phyloP scores from a whole-genome alignment of 495 filamentous ascomycete genomes.

The Daldinia caldariorum region DNA sequence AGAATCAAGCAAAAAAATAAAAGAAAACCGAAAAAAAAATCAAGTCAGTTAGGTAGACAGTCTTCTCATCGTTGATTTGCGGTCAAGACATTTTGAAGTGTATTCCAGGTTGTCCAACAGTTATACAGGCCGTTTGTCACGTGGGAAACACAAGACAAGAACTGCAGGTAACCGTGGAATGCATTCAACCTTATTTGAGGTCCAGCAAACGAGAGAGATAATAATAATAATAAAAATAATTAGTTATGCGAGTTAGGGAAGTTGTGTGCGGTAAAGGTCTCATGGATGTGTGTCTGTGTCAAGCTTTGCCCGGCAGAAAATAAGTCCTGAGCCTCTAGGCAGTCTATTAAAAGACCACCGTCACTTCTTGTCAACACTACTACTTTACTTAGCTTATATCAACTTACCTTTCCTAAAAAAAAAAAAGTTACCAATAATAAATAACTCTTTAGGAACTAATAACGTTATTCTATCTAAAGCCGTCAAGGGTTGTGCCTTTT shows the following conservation, averaged over 20 bases:
- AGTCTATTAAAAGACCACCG: constrained; percentile 19
- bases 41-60: background rate
- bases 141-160: constrained; percentile 50
- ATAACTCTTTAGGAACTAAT: background rate
- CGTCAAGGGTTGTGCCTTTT: background rate
- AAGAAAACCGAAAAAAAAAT: background rate
- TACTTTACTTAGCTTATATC: background rate
- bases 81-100: constrained; percentile 25
- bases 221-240: constrained; percentile 19
- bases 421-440: no score
- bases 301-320: constrained; percentile 26
- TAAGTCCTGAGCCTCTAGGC: constrained; percentile 7
- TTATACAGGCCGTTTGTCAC: constrained; percentile 48
- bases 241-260: constrained; percentile 16
- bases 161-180: constrained; percentile 47
- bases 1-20: background rate
- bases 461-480: constrained; percentile 8
- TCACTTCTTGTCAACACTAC: constrained; percentile 7
- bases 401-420: background rate
- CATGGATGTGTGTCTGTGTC: constrained; percentile 9
- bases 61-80: constrained; percentile 6
- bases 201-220: constrained; percentile 47
- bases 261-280: constrained; percentile 7
- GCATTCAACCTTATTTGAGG: constrained; percentile 49
- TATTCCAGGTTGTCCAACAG: constrained; percentile 27